Evolutionary conservation across 2,329 filamentous ascomycete genomes (phyloP).

Genomic region (Diaporthe sp.): DNA sequence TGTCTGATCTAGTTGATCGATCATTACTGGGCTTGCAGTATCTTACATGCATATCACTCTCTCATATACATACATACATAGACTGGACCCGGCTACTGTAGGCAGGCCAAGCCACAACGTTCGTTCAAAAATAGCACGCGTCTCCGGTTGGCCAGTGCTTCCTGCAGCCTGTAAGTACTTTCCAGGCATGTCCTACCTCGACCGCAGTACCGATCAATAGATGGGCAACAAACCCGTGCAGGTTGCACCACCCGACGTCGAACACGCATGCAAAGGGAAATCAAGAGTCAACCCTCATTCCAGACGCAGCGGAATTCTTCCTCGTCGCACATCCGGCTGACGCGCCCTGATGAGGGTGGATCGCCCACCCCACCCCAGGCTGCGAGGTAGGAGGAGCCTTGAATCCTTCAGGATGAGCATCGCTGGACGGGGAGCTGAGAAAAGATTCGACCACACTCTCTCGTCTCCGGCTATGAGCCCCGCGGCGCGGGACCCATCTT

Average conservation of each 20-base stretch:
- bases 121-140: slow-evolving; percentile 22
- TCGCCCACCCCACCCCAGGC: slow-evolving; percentile 18
- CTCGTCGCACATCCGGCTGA: neutral
- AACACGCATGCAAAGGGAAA: neutral
- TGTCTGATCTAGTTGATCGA: neutral
- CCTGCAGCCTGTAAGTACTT: neutral
- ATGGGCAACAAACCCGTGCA: neutral
- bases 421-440: slow-evolving; percentile 10
- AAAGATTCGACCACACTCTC: neutral
- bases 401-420: slow-evolving; percentile 27
- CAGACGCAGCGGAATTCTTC: neutral
- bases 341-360: slow-evolving; percentile 10
- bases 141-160: slow-evolving; percentile 14
- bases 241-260: slow-evolving; percentile 4
- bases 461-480: neutral
- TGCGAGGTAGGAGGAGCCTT: slow-evolving; percentile 28
- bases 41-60: neutral
- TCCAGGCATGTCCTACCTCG: neutral
- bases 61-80: too few relatives aligned
- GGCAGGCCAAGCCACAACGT: slow-evolving; percentile 22
- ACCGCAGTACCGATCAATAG: neutral
- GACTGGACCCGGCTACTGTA: neutral
- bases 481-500: slow-evolving; percentile 3
- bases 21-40: neutral
- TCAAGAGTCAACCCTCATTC: neutral